Base-by-base conservation (phyloP, 177 flowering plant genomes). In the Vitis hybrid region DNA sequence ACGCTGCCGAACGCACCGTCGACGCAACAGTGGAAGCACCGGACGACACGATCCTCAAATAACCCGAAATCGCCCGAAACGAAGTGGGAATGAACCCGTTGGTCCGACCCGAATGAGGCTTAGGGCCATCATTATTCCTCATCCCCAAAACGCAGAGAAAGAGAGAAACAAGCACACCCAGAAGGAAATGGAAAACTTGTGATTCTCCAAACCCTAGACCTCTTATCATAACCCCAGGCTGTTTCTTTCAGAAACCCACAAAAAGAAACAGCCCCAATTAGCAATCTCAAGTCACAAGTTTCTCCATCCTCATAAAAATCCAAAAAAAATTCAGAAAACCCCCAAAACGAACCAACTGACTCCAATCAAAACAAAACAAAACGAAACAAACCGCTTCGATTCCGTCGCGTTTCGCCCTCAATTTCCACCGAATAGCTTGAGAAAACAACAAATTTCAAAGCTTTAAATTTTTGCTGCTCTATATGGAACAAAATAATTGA, bases 11-110 rank as follows among this genome's bases (percentile, higher is more conserved):
- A 1, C 85, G 90, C 13, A 91, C 91, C 0, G 94, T 88, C 77
- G 85, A 72, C 2, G 97, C 94, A 4, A 88, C 90, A 1, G 80
- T 81, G 1, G 92, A 87, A 11, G 97, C 93, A 18, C 94, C 93
- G 0, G 91, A 83, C 0, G 97, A 89, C 1, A 91, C 91, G 10
- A 89, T 82, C 87, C 81, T 88, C 78, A 85, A 18, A 73, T 87
- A 90, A 60, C 86, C 78, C 1, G 97, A 88, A 56, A 91, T 56
- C 1, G 92, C 77, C 50, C 84, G 86, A 64, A 84, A 80, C 19
- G 89, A 79, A 56, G 68, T 79, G 55, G 84, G 85, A 48, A 80
- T 62, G 64, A 83, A 67, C 60, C 87, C 85, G 23, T 73, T 76
- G 34, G 66, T 51, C 76, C 74, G 60, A 45, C 80, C 71, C 5